These are phyloP conservation scores for Exophiala aquamarina DNA, from an alignment of 2,329 filamentous ascomycete species.

Conservation along the genomic window DNA sequence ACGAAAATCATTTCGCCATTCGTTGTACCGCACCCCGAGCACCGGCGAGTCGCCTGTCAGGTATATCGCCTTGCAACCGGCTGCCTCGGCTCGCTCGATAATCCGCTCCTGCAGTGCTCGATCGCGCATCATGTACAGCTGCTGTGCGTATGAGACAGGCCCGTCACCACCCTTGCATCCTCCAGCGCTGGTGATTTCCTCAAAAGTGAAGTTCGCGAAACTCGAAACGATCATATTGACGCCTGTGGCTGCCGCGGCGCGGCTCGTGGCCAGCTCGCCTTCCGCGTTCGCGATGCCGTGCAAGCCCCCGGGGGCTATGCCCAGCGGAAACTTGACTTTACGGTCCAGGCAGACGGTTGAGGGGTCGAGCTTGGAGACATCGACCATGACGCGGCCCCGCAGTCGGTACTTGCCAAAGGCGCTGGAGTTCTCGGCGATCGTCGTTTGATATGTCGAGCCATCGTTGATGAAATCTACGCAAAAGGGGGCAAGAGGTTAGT, in stretches of 20 bases:
- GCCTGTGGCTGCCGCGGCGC: slow-evolving; percentile 39
- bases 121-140: slow-evolving; percentile 23
- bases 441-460: slow-evolving; percentile 21
- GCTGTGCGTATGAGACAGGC: slow-evolving; percentile 32
- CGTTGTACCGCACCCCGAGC: slow-evolving; percentile 51
- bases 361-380: slow-evolving; percentile 38
- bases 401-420: slow-evolving; percentile 51
- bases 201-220: slow-evolving; percentile 42
- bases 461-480: slow-evolving; percentile 21
- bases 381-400: slow-evolving; percentile 38
- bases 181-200: slow-evolving; percentile 37
- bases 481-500: not conserved
- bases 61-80: slow-evolving; percentile 51
- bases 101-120: slow-evolving; percentile 43
- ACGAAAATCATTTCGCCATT: slow-evolving; percentile 54
- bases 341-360: slow-evolving; percentile 42
- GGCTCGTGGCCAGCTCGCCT: slow-evolving; percentile 48
- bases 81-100: slow-evolving; percentile 39
- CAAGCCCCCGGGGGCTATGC: slow-evolving; percentile 51
- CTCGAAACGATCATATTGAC: slow-evolving; percentile 46
- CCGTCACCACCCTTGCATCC: slow-evolving; percentile 24
- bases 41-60: slow-evolving; percentile 53
- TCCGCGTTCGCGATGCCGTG: slow-evolving; percentile 50
- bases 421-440: slow-evolving; percentile 48
- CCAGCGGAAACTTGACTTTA: slow-evolving; percentile 46